Evolutionary conservation across 2,329 filamentous ascomycete species (phyloP).

Genomic region (Botrytis elliptica): DNA sequence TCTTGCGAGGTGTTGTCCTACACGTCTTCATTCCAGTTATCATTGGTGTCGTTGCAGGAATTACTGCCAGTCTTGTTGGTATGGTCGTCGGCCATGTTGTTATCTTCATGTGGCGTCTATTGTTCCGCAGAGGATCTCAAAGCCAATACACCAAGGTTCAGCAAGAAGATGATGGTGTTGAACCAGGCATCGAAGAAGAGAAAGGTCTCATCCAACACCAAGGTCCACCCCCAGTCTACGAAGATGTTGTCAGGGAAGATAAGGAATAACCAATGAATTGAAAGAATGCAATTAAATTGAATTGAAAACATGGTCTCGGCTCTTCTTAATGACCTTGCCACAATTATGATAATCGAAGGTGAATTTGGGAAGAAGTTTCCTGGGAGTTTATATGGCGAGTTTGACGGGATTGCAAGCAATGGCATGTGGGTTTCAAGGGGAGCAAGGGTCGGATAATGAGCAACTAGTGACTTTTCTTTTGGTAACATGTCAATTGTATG

Average conservation of each 20-base stretch:
- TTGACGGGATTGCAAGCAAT: neutral
- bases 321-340: neutral
- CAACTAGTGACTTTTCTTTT: neutral
- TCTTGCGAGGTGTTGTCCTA: slow-evolving; percentile 56
- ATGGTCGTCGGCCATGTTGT: slow-evolving; percentile 64
- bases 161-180: slow-evolving; percentile 27
- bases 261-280: slow-evolving; percentile 22
- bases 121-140: slow-evolving; percentile 47
- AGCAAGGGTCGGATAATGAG: neutral
- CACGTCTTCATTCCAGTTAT: slow-evolving; percentile 67
- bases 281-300: neutral
- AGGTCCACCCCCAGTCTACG: slow-evolving; percentile 37
- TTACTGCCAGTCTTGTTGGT: slow-evolving; percentile 64
- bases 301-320: neutral
- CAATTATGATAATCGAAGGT: neutral
- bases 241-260: slow-evolving; percentile 30
- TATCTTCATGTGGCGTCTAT: slow-evolving; percentile 56
- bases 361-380: neutral
- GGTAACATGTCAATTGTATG: neutral
- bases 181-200: slow-evolving; percentile 30
- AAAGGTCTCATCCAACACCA: slow-evolving; percentile 34
- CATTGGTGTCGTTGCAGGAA: slow-evolving; percentile 66
- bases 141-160: slow-evolving; percentile 28
- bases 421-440: neutral
- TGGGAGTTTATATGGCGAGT: slow-evolving; percentile 13